Evolutionary conservation across 345 rosid species (phyloP).

Genomic region (Arabidopsis thaliana): DNA sequence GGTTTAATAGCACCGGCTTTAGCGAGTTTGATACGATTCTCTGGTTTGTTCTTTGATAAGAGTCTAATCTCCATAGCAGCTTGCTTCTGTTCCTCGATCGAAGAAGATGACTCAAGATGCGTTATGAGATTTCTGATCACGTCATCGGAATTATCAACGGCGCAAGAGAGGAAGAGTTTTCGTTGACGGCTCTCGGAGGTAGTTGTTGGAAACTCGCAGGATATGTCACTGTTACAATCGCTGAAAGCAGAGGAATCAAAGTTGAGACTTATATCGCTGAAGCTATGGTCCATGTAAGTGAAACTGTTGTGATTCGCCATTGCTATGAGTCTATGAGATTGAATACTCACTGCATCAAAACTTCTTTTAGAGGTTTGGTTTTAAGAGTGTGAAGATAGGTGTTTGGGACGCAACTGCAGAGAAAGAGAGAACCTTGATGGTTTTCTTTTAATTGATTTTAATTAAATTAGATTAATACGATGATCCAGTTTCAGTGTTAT

Average conservation of each 20-base stretch:
- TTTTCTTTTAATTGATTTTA: background rate
- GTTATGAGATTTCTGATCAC: conserved; percentile 65
- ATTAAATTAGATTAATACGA: background rate
- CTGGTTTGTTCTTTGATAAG: conserved; percentile 84
- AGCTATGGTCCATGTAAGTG: conserved; percentile 51
- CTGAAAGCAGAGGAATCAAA: conserved; percentile 74
- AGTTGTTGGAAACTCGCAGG: conserved; percentile 68
- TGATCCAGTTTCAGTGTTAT: background rate
- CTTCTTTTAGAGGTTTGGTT: background rate
- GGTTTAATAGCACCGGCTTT: conserved; percentile 85
- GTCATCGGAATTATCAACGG: conserved; percentile 60
- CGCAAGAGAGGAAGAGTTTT: conserved; percentile 55
- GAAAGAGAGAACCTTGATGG: background rate
- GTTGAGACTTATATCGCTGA: conserved; percentile 40
- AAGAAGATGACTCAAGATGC: conserved; percentile 59
- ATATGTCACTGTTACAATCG: conserved; percentile 86
- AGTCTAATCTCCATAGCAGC: conserved; percentile 97
- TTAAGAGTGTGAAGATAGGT: background rate
- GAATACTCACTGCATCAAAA: background rate
- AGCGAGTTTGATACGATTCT: conserved; percentile 81
- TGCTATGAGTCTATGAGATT: background rate
- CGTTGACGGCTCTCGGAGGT: conserved; percentile 60
- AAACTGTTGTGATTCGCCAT: conserved; percentile 45
- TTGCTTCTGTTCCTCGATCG: conserved; percentile 78
- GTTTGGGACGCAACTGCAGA: background rate